Conservation (phyloP, 2,329 filamentous ascomycete species). For the Colletotrichum lini region DNA sequence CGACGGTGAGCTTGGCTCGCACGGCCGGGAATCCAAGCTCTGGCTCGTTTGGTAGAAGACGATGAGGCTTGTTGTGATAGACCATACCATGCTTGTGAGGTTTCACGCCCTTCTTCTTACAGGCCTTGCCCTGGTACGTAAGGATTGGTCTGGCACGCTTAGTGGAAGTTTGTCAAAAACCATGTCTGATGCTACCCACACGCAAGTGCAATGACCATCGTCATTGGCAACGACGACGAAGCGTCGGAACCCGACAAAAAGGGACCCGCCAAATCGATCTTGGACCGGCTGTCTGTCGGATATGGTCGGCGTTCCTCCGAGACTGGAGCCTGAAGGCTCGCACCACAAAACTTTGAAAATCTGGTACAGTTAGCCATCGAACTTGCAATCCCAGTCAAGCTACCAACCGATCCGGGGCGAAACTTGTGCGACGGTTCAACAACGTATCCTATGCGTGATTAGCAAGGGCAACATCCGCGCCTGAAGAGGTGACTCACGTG, state of each 20-base stretch:
- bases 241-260: slow-evolving; percentile 66
- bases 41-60: slow-evolving; percentile 57
- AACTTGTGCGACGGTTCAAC: slow-evolving; percentile 58
- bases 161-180: slow-evolving; percentile 11
- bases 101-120: slow-evolving; percentile 67
- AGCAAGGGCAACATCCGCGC: background rate
- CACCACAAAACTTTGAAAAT: slow-evolving; percentile 71
- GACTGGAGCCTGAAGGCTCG: slow-evolving; percentile 61
- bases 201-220: slow-evolving; percentile 68
- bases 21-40: slow-evolving; percentile 64
- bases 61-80: slow-evolving; percentile 52
- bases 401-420: slow-evolving; percentile 57
- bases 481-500: slow-evolving; percentile 50
- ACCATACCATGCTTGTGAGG: slow-evolving; percentile 69
- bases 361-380: slow-evolving; percentile 48
- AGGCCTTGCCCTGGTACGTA: slow-evolving; percentile 68
- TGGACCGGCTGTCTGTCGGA: slow-evolving; percentile 53
- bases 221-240: slow-evolving; percentile 69
- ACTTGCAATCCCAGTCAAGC: background rate
- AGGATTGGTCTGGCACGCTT: slow-evolving; percentile 63
- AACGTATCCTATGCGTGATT: slow-evolving; percentile 53
- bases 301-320: slow-evolving; percentile 50
- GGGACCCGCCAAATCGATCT: slow-evolving; percentile 54
- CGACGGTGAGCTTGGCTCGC: slow-evolving; percentile 57
- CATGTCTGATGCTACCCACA: slow-evolving; percentile 58